phyloP scores from a whole-genome alignment of 345 rosid genomes.

The Aegle marmelos region DNA sequence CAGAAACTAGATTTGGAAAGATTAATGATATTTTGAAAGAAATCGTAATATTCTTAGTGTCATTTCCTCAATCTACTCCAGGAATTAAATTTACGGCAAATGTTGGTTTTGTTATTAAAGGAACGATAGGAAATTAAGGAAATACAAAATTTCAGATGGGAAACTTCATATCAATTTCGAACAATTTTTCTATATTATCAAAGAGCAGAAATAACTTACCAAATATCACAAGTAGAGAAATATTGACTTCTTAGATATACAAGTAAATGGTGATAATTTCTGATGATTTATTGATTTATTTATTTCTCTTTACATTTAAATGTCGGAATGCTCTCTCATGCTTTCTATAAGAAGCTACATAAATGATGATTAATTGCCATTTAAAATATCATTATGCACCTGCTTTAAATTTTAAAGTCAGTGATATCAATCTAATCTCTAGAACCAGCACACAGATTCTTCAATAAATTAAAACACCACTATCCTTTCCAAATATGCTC shows the following conservation, averaged over 20 bases:
- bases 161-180: not conserved
- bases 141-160: not conserved
- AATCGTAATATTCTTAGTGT: not conserved
- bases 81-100: not conserved
- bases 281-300: not conserved
- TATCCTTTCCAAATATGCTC: not conserved
- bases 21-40: not conserved
- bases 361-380: not conserved
- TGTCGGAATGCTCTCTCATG: not conserved
- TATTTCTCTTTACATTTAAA: not conserved
- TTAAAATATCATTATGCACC: not conserved
- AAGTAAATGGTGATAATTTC: not conserved
- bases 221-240: not conserved
- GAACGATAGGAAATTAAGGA: not conserved
- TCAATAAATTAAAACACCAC: not conserved
- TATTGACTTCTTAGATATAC: not conserved
- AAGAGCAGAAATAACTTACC: not conserved
- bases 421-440: not conserved
- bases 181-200: not conserved
- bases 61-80: not conserved
- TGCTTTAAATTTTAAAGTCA: not conserved
- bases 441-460: slow-evolving; percentile 5
- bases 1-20: no score
- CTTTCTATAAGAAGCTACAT: not conserved
- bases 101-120: not conserved